phyloP scores from a whole-genome alignment of 2,329 filamentous ascomycete species.

The Zasmidium citrigriseum region DNA sequence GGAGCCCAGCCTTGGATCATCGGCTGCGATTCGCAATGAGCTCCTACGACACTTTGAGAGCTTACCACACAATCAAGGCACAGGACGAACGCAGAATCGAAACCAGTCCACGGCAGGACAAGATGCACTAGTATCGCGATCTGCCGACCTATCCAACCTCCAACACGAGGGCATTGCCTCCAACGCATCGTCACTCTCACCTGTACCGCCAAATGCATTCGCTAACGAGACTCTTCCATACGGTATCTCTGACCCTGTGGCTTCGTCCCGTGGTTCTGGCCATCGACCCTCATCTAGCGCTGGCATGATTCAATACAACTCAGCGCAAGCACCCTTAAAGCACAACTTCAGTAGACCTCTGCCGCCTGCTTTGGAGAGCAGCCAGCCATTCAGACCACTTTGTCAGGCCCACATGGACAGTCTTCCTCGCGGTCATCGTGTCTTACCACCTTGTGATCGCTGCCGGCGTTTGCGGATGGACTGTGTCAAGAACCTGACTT shows the following conservation, averaged over 20 bases:
- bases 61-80: constrained; percentile 52
- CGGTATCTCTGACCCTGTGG: constrained; percentile 16
- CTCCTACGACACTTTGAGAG: constrained; percentile 65
- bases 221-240: constrained; percentile 27
- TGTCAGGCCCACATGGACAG: constrained; percentile 68
- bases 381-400: constrained; percentile 38
- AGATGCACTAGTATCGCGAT: constrained; percentile 9
- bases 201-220: constrained; percentile 26
- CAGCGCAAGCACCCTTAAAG: constrained; percentile 26
- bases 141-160: constrained; percentile 5
- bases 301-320: constrained; percentile 17
- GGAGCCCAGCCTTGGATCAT: constrained; percentile 40
- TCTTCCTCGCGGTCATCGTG: constrained; percentile 69
- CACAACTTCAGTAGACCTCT: constrained; percentile 41
- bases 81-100: constrained; percentile 25
- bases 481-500: constrained; percentile 82
- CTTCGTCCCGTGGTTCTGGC: constrained; percentile 1
- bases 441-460: constrained; percentile 81
- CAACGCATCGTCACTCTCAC: constrained; percentile 34
- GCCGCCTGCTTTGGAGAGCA: constrained; percentile 36
- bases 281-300: constrained; percentile 31
- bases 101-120: constrained; percentile 22
- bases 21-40: constrained; percentile 59
- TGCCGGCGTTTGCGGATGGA: constrained; percentile 78
- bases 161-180: constrained; percentile 21